Conservation (phyloP, 129 eudicot genomes). For the Arctium lappa region DNA sequence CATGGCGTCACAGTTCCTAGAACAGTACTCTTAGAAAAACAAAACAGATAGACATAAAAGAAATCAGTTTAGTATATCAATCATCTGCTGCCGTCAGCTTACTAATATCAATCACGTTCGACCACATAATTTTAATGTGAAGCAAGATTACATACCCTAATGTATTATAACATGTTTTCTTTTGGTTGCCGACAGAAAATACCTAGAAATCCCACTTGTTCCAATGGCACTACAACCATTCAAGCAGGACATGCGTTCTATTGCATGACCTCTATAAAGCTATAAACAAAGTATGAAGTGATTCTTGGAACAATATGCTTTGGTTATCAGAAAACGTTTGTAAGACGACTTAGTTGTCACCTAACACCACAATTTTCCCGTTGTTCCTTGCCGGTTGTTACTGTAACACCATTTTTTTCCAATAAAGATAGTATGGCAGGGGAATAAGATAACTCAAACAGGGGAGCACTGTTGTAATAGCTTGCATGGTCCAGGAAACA, state of each 20-base stretch:
- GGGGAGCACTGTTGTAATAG: neutral
- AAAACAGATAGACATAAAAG: neutral
- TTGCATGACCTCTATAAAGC: neutral
- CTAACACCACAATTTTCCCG: neutral
- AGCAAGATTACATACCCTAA: neutral
- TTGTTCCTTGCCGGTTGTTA: neutral
- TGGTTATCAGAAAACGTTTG: neutral
- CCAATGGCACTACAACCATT: neutral
- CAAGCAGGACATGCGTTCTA: neutral
- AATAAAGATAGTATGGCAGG: neutral
- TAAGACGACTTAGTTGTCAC: neutral
- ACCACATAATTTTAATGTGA: neutral
- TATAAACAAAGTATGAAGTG: neutral
- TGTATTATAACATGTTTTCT: neutral
- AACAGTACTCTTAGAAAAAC: neutral
- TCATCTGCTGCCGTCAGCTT: neutral
- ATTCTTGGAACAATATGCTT: neutral
- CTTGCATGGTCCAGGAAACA: neutral
- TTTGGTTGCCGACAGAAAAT: neutral
- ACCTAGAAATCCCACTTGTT: neutral
- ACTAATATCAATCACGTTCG: neutral
- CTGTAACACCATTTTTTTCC: neutral
- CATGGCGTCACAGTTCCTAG: neutral
- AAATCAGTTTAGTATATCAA: neutral
- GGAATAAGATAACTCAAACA: neutral